Conservation (phyloP, 768 basidiomycete species). For the Termitomyces sp. region DNA sequence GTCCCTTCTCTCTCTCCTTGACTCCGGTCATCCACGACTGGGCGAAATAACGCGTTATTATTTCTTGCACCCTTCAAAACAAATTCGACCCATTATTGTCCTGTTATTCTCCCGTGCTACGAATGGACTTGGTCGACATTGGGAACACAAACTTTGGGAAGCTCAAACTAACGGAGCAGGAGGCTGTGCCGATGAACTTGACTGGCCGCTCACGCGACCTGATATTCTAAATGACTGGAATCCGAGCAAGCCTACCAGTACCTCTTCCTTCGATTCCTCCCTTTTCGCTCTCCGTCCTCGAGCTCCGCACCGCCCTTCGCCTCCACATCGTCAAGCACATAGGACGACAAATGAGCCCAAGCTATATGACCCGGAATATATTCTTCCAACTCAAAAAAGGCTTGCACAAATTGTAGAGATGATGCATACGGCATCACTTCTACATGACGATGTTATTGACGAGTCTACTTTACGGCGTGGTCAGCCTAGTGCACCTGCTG, state of each 20-base stretch:
- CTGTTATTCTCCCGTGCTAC: constrained; percentile 86
- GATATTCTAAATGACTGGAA: constrained; percentile 91
- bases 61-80: constrained; percentile 87
- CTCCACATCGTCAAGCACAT: constrained; percentile 20
- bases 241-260: constrained; percentile 65
- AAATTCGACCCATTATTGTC: constrained; percentile 83
- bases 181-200: constrained; percentile 53
- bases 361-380: constrained; percentile 20
- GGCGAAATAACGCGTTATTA: constrained; percentile 89
- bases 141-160: constrained; percentile 52
- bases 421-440: constrained; percentile 93
- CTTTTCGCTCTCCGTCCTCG: constrained; percentile 33
- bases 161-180: constrained; percentile 47
- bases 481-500: constrained; percentile 71
- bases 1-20: constrained; percentile 69
- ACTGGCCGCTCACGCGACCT: constrained; percentile 64
- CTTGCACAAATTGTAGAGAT: constrained; percentile 94
- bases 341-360: constrained; percentile 13
- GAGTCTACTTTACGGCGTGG: constrained; percentile 73
- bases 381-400: constrained; percentile 85
- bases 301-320: constrained; percentile 22
- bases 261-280: constrained; percentile 46
- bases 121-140: constrained; percentile 75
- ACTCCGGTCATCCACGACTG: constrained; percentile 79
- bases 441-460: constrained; percentile 97